Percentiles rank a stretch among this genome's conserved stretches.
Evolutionary conservation across 148 eudicot genomes (phyloP).

Genomic region (Fagopyrum homotropicum): DNA sequence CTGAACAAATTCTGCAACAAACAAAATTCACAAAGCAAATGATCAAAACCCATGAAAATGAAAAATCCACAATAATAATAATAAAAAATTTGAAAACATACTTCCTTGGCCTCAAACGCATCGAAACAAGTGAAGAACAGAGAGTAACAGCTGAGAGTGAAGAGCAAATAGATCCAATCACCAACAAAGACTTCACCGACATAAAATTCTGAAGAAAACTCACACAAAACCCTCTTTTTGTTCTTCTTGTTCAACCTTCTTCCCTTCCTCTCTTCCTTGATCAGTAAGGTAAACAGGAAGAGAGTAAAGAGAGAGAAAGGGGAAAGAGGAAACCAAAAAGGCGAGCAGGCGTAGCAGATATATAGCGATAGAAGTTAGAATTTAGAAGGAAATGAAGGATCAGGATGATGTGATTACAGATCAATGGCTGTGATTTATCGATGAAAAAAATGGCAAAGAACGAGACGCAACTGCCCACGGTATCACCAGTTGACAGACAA

Average conservation of each 20-base stretch:
- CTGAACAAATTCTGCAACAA: conserved; percentile 48
- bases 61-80: neutral
- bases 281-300: neutral
- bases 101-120: conserved; percentile 97
- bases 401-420: conserved; percentile 4
- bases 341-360: conserved; percentile 9
- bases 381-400: neutral
- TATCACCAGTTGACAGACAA: neutral
- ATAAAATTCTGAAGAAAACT: conserved; percentile 21
- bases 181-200: conserved; percentile 43
- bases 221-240: neutral
- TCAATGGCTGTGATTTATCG: conserved; percentile 6
- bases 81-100: conserved; percentile 18
- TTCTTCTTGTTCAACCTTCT: neutral
- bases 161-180: conserved; percentile 36
- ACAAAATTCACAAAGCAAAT: neutral
- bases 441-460: neutral
- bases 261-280: neutral
- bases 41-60: conserved; percentile 6
- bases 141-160: conserved; percentile 8
- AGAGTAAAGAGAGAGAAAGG: neutral
- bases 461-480: neutral
- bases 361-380: neutral
- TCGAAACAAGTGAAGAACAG: conserved; percentile 51
- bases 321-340: neutral